Percentiles rank a stretch among this genome's conserved stretches.
These are phyloP conservation scores for Cadophora malorum DNA, from an alignment of 2,329 filamentous ascomycete genomes.

Conservation along the genomic window DNA sequence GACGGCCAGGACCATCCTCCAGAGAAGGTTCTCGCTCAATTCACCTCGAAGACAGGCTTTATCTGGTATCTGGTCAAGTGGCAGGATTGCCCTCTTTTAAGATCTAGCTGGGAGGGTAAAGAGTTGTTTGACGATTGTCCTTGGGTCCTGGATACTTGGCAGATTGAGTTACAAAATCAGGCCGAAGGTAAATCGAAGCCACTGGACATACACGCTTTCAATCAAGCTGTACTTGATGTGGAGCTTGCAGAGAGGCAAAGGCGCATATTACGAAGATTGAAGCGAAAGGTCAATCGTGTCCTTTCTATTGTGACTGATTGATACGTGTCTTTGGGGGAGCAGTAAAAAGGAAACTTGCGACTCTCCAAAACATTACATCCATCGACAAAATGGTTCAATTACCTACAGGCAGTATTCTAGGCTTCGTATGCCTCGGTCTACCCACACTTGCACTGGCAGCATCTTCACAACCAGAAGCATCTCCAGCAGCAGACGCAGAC, in stretches of 20 bases:
- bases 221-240: slow-evolving; percentile 36
- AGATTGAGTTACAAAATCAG: slow-evolving; percentile 40
- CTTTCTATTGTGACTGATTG: slow-evolving; percentile 40
- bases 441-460: slow-evolving; percentile 35
- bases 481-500: slow-evolving; percentile 51
- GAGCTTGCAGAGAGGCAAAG: slow-evolving; percentile 39
- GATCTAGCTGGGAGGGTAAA: slow-evolving; percentile 44
- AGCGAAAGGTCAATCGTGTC: slow-evolving; percentile 40
- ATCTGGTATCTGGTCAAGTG: slow-evolving; percentile 46
- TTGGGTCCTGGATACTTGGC: slow-evolving; percentile 41
- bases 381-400: slow-evolving; percentile 36
- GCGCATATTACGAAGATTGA: slow-evolving; percentile 41
- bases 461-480: slow-evolving; percentile 33
- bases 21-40: slow-evolving; percentile 43
- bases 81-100: slow-evolving; percentile 44
- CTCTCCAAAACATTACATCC: neutral
- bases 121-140: slow-evolving; percentile 37
- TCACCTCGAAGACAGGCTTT: slow-evolving; percentile 35
- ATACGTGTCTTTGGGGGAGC: slow-evolving; percentile 26
- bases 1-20: slow-evolving; percentile 43
- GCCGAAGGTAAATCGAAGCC: slow-evolving; percentile 42
- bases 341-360: slow-evolving; percentile 18
- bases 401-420: slow-evolving; percentile 30
- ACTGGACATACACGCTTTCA: slow-evolving; percentile 42
- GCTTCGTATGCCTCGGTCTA: slow-evolving; percentile 37